Base-by-base conservation (phyloP, 768 basidiomycete genomes). In the Termitomyces bulborhizus region DNA sequence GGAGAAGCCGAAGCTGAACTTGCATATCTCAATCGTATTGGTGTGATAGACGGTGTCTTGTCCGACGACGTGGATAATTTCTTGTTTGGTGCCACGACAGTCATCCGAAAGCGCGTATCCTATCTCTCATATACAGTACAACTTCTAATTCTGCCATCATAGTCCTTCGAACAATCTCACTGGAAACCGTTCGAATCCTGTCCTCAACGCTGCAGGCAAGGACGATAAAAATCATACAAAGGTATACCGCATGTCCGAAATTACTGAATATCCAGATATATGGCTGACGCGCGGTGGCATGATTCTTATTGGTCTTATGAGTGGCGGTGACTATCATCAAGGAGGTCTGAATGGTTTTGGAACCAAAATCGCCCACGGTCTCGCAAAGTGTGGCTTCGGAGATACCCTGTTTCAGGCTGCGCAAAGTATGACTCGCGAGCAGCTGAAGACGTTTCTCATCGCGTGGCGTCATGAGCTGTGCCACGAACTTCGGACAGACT, bases 1-100 rank as follows among this genome's bases (percentile, higher is more conserved):
- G 93, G 92, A 16, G 95, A 97, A 69, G 95, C 95, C 0, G 95
- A 98, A 68, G 94, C 94, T 0, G 94, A 96, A 65, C 76, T 98
- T 2, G 94, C 94, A 0, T 86, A 90, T 58, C 75, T 98, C 51
- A 94, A 93, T 62, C 75, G 79, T 4, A 80, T 85, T 42, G 92
- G 92, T 3, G 68, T 88, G 51, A 88, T 98, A 54, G 95, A 98
- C 65, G 91, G 86, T 0, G 81, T 97, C 26, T 76, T 95, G 43
- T 90, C 94, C 0, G 95, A 98, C 67, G 95, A 97, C 63, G 93
- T 94, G 1, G 94, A 98, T 64, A 94, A 84, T 53, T 87, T 96
- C 64, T 71, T 97, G 3, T 98, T 98, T 58, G 93, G 94, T 21
- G 93, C 92, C 1, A 79, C 72, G 5, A 83, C 82, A 44, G 84